phyloP scores from a whole-genome alignment of 2,329 filamentous ascomycete species.

The Tolypocladium nubicola region DNA sequence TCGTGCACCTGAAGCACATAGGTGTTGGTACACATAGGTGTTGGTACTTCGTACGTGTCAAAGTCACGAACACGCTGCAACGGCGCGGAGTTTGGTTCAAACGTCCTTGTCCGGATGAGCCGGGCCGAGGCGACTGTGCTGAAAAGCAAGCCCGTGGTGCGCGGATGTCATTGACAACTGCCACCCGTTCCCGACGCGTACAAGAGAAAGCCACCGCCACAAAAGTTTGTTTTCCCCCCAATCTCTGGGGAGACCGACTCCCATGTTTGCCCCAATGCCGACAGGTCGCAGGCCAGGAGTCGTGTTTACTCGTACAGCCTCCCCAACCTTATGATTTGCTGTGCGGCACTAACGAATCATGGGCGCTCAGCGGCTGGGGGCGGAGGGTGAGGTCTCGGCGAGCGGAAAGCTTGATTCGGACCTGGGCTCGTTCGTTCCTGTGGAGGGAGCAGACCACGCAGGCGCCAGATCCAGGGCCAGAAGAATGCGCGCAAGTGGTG shows the following conservation, averaged over 20 bases:
- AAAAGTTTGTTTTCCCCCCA: background rate
- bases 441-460: background rate
- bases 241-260: background rate
- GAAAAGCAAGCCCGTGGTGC: background rate
- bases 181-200: background rate
- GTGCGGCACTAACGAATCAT: background rate
- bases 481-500: background rate
- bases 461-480: background rate
- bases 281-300: background rate
- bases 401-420: conserved; percentile 1
- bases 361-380: background rate
- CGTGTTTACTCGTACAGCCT: background rate
- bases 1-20: background rate
- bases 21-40: background rate
- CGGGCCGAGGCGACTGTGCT: background rate
- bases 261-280: background rate
- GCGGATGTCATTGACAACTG: background rate
- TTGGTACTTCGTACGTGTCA: background rate
- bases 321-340: background rate
- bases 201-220: background rate
- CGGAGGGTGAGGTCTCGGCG: background rate
- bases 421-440: background rate
- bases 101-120: background rate
- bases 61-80: background rate
- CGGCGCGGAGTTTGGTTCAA: background rate